These are phyloP conservation scores for Hygrophoropsis aurantiaca DNA, from an alignment of 768 basidiomycete genomes.

Conservation along the genomic window DNA sequence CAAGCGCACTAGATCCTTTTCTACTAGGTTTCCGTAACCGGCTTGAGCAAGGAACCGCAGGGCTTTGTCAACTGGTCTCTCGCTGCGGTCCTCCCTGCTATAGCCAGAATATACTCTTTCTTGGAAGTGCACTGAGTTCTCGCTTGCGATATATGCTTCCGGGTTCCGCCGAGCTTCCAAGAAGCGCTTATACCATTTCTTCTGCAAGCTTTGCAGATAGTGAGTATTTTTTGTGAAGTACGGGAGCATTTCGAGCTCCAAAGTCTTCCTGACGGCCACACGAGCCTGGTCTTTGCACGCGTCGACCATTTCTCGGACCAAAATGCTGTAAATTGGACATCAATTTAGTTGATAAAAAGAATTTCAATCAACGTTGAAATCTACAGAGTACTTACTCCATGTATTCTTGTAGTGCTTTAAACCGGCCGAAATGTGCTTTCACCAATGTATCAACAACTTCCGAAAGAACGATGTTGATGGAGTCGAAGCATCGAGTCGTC, in stretches of 20 bases:
- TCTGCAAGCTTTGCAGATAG: constrained; percentile 19
- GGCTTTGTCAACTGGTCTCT: constrained; percentile 5
- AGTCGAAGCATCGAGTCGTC: constrained; percentile 32
- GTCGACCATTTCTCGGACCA: constrained; percentile 29
- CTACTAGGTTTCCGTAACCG: constrained; percentile 21
- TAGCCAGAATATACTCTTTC: too few species aligned
- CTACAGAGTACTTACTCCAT: constrained; percentile 41
- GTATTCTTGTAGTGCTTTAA: constrained; percentile 31
- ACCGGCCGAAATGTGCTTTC: constrained; percentile 39
- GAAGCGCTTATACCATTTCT: constrained; percentile 25
- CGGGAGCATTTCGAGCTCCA: constrained; percentile 39
- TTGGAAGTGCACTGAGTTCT: too few species aligned
- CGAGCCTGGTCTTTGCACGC: constrained; percentile 21
- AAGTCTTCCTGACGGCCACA: constrained; percentile 28
- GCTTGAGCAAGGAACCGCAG: constrained; percentile 28
- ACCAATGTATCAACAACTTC: constrained; percentile 28
- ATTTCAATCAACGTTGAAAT: background rate
- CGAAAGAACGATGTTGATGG: constrained; percentile 30
- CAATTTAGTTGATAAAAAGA: background rate
- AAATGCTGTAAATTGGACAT: constrained; percentile 15
- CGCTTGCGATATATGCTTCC: background rate
- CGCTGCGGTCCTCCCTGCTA: background rate
- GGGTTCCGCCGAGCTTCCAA: constrained; percentile 9
- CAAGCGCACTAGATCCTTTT: constrained; percentile 26
- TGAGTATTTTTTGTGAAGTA: constrained; percentile 37